Evolutionary conservation across 2,329 filamentous ascomycete genomes (phyloP).

Genomic region (Pseudogymnoascus sp.): DNA sequence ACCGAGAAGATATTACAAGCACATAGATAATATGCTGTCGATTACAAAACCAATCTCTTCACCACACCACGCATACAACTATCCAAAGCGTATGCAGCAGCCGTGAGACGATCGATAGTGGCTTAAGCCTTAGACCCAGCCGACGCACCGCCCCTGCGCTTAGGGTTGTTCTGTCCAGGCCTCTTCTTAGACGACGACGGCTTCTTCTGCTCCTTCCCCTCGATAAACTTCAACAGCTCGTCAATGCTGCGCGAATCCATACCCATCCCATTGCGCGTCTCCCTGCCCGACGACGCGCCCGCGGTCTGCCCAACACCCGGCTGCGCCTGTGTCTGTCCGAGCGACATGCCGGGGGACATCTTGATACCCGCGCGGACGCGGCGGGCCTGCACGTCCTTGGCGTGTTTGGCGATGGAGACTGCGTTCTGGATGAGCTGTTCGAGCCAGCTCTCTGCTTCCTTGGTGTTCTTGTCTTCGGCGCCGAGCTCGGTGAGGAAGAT

Average conservation of each 20-base stretch:
- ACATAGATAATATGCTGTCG: background rate
- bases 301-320: constrained; percentile 53
- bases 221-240: constrained; percentile 89
- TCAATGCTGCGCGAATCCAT: constrained; percentile 81
- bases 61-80: background rate
- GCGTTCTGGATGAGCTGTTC: constrained; percentile 94
- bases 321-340: constrained; percentile 49
- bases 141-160: constrained; percentile 37
- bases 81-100: background rate
- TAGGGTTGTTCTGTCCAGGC: constrained; percentile 45
- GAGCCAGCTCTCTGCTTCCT: constrained; percentile 93
- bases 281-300: constrained; percentile 34
- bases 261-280: constrained; percentile 24
- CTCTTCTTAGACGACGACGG: constrained; percentile 46
- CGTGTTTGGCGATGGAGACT: constrained; percentile 86
- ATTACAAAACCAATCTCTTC: constrained; percentile 2
- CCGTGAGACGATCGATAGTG: background rate
- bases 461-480: constrained; percentile 89
- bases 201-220: constrained; percentile 55
- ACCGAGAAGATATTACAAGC: background rate
- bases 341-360: constrained; percentile 51
- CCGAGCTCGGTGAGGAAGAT: constrained; percentile 87
- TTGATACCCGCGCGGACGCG: constrained; percentile 62
- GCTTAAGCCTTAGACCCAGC: background rate
- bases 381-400: constrained; percentile 73